Evolutionary conservation across 1,139 yeast genomes (phyloP), one percentile per base, ranked within the genome.

Genomic region (Debaryomyces robertsiae): DNA sequence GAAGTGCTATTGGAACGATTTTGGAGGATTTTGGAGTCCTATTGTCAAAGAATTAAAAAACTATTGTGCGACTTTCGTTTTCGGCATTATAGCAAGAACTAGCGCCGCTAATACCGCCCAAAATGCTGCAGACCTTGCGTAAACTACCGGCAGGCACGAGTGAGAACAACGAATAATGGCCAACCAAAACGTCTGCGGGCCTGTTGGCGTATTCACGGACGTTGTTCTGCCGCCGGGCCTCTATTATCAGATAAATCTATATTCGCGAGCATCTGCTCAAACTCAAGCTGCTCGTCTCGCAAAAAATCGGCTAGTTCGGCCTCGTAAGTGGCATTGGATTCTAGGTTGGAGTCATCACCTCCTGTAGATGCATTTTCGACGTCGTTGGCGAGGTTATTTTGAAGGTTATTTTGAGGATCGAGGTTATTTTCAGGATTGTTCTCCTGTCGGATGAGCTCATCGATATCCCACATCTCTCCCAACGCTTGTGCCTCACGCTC

Each of bases 391-490:
- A 19, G 7, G 22, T 7, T 7, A 7, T 19, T 19, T 19, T 19
- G 7, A 7, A 19, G 7, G 22, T 7, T 7, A 7, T 19, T 19
- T 19, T 13, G 10, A 18, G 19, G 11, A n/a, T 32, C 19, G 23
- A 19, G 17, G 22, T 15, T 23, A 10, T 46, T 36, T 36, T 56
- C 60, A n/a, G n/a, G n/a, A n/a, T n/a, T n/a, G 2, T 55, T 45
- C 40, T 66, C 69, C 36, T 67, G 72, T 16, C 61, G 63, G 2
- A 68, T 49, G 28, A 67, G 49, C 33, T 48, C 54, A 35, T 65
- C 66, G 35, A 62, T 44, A 40, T 67, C 67, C 13, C 58, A 47
- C 9, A 52, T 55, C 6, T 35, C 43, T 16, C 49, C 47, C 6
- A 54, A 44, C 4, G 45, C 44, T 9, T 47, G 45, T 22, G 54